These are phyloP conservation scores for Lupinus albus DNA, from an alignment of 306 rosid genomes.

Conservation along the genomic window DNA sequence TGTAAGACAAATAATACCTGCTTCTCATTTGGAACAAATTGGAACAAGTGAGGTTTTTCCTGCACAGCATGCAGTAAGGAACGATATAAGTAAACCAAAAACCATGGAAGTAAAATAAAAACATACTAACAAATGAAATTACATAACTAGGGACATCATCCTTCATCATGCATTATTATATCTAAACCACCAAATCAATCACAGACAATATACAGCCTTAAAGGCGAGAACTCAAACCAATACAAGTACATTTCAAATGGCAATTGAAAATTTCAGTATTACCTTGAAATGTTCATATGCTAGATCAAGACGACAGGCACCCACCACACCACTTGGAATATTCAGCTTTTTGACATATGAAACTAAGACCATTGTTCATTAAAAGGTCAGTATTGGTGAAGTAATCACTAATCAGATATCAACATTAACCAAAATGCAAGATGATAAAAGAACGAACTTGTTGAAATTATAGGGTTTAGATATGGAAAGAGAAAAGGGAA, in stretches of 20 bases:
- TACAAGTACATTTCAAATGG: conserved; percentile 31
- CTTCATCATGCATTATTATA: conserved; percentile 10
- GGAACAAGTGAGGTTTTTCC: conserved; percentile 94
- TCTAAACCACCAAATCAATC: conserved; percentile 26
- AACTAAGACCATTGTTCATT: conserved; percentile 54
- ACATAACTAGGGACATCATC: conserved; percentile 3
- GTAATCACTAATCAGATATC: conserved; percentile 22
- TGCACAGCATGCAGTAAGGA: conserved; percentile 48
- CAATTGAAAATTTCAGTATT: conserved; percentile 37
- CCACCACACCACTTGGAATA: conserved; percentile 98
- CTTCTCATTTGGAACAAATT: conserved; percentile 96
- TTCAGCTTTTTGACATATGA: conserved; percentile 87
- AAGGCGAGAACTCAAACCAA: conserved; percentile 25
- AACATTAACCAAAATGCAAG: conserved; percentile 20
- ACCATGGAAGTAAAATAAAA: neutral
- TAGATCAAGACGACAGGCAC: conserved; percentile 94
- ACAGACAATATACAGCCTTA: conserved; percentile 22
- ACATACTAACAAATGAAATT: conserved; percentile 13
- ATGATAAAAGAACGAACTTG: conserved; percentile 16
- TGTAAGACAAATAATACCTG: conserved; percentile 60
- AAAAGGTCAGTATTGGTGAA: conserved; percentile 43
- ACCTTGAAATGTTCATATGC: conserved; percentile 98
- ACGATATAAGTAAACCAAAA: conserved; percentile 20
- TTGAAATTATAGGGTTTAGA: no score
- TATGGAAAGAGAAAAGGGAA: no score